Conservation (phyloP, 2,329 filamentous ascomycete genomes). For the Penicillium occitanis region DNA sequence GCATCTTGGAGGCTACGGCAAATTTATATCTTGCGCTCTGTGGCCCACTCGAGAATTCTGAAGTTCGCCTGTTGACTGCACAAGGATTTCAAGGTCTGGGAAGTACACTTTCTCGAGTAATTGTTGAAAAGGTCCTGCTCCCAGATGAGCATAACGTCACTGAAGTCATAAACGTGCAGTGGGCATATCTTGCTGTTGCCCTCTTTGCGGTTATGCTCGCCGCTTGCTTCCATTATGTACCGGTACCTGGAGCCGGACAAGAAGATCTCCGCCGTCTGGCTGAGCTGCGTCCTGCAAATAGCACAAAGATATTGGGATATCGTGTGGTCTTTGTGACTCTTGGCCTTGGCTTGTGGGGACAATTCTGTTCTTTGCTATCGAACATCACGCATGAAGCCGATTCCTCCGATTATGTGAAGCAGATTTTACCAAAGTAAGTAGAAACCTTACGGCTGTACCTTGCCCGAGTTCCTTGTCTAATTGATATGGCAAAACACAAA, state of each 20-base stretch:
- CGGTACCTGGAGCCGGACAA: neutral
- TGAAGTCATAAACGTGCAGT: neutral
- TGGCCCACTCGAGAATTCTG: neutral
- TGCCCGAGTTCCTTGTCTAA: neutral
- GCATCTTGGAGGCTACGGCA: neutral
- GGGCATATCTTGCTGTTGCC: neutral
- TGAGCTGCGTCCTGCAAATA: neutral
- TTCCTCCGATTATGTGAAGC: neutral
- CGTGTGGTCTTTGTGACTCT: neutral
- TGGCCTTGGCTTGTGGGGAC: neutral
- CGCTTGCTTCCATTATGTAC: neutral
- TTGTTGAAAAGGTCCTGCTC: neutral
- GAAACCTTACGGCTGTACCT: neutral
- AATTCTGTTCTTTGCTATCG: neutral
- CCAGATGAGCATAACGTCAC: neutral
- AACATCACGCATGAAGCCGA: neutral
- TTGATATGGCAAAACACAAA: neutral
- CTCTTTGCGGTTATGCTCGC: neutral
- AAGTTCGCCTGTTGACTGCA: neutral
- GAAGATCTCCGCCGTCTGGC: neutral
- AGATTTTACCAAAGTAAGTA: neutral
- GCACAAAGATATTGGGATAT: neutral
- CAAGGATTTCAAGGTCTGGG: neutral
- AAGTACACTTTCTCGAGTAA: neutral
- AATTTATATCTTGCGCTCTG: neutral